Percentiles rank a stretch among this genome's conserved stretches.
Conservation (phyloP, 305 asterid species). For the Petunia hybrid region DNA sequence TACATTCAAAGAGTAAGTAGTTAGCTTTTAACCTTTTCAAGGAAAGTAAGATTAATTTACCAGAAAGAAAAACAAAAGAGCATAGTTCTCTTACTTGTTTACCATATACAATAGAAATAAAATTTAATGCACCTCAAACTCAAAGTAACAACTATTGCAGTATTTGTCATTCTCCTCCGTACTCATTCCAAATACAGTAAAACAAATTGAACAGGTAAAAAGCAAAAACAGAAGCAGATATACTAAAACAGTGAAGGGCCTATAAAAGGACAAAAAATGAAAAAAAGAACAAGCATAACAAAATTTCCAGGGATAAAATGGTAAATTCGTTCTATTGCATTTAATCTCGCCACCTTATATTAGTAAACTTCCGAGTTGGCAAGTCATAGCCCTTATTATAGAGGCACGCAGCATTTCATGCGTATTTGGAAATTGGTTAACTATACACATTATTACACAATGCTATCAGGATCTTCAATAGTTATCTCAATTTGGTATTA, state of each 20-base stretch:
- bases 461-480: too few species aligned
- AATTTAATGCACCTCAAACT: neutral
- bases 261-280: neutral
- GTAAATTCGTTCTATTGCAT: neutral
- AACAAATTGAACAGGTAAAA: neutral
- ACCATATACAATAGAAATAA: neutral
- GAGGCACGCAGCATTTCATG: neutral
- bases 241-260: neutral
- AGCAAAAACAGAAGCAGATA: neutral
- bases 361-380: constrained; percentile 1
- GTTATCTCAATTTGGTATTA: too few species aligned
- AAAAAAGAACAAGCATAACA: neutral
- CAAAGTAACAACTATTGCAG: neutral
- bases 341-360: neutral
- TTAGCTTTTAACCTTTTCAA: neutral
- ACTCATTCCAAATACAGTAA: neutral
- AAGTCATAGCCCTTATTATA: neutral
- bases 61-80: neutral
- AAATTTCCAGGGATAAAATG: neutral
- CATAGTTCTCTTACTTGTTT: neutral
- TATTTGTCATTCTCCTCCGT: neutral
- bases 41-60: constrained; percentile 7
- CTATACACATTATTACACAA: neutral
- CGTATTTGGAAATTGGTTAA: neutral
- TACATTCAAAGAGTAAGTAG: neutral